Percentiles rank a stretch among this genome's conserved stretches.
Conservation (phyloP, 2,329 filamentous ascomycete species). For the Cladosporium sp. region DNA sequence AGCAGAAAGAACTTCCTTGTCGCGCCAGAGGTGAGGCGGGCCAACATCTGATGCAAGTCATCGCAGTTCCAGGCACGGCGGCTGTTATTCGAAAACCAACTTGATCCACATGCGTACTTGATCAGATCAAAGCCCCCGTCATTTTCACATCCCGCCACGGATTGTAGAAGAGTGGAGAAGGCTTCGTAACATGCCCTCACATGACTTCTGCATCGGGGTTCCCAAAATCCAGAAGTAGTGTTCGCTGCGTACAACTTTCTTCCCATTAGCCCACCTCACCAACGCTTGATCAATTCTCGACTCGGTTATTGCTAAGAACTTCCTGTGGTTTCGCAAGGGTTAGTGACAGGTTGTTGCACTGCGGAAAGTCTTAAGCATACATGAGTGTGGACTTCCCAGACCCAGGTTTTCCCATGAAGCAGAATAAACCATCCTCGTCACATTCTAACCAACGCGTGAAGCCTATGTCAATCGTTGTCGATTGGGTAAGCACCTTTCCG, state of each 20-base stretch:
- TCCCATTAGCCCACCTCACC: background rate
- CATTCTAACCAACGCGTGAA: background rate
- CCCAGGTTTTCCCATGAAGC: conserved; percentile 1
- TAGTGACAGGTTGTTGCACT: background rate
- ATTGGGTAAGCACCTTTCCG: background rate
- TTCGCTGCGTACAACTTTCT: background rate
- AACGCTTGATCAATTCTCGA: background rate
- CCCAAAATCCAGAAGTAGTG: background rate
- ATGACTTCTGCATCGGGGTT: background rate
- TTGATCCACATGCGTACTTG: background rate
- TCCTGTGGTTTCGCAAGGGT: background rate
- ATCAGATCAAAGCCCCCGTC: background rate
- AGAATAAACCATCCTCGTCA: background rate
- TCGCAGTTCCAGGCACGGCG: background rate
- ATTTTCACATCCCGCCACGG: background rate
- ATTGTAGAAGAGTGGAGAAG: background rate
- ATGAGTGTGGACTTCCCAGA: conserved; percentile 4
- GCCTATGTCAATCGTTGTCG: background rate
- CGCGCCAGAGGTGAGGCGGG: background rate
- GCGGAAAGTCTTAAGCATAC: background rate
- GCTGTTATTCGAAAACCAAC: background rate
- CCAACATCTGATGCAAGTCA: background rate
- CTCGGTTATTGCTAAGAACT: background rate
- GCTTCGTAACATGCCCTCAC: background rate
- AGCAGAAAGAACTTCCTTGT: background rate